Percentiles rank a stretch among this genome's conserved stretches.
Evolutionary conservation across 345 rosid species (phyloP).

Genomic region (Eucalyptus brandiana): DNA sequence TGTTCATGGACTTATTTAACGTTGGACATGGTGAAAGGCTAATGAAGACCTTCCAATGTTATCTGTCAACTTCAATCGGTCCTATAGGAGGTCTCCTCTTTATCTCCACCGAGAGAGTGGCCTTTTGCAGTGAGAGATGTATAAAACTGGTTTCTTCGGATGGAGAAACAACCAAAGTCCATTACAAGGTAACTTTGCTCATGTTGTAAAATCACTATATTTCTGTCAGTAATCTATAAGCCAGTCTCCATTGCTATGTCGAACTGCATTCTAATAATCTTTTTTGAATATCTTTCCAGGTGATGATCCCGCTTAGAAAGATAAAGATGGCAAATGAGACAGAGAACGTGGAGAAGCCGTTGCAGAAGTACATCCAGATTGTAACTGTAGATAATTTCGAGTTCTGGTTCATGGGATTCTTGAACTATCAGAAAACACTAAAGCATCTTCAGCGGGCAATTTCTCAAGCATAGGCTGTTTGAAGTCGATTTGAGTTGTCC

Average conservation of each 20-base stretch:
- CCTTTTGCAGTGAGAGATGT: constrained; percentile 35
- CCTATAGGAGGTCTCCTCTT: constrained; percentile 43
- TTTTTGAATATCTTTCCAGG: background rate
- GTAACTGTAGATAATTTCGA: constrained; percentile 52
- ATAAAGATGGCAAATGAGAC: constrained; percentile 44
- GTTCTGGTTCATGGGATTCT: constrained; percentile 90
- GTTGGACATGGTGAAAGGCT: constrained; percentile 17
- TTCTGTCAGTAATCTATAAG: background rate
- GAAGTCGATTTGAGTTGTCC: background rate
- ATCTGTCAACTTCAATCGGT: constrained; percentile 29
- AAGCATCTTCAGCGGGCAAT: constrained; percentile 35
- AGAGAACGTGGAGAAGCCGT: constrained; percentile 42
- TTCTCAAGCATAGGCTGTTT: constrained; percentile 1
- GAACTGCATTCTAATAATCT: background rate
- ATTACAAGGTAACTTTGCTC: constrained; percentile 6
- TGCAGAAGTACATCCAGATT: constrained; percentile 53
- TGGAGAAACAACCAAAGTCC: constrained; percentile 13
- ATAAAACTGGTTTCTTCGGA: constrained; percentile 13
- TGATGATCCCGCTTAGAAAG: constrained; percentile 36
- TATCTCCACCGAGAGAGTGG: constrained; percentile 23
- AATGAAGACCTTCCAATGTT: constrained; percentile 31
- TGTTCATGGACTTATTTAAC: constrained; percentile 18
- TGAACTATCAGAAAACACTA: constrained; percentile 57
- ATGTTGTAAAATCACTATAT: background rate
- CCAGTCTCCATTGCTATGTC: background rate